phyloP scores from a whole-genome alignment of 2,329 filamentous ascomycete genomes.

The Exophiala alcalophila region DNA sequence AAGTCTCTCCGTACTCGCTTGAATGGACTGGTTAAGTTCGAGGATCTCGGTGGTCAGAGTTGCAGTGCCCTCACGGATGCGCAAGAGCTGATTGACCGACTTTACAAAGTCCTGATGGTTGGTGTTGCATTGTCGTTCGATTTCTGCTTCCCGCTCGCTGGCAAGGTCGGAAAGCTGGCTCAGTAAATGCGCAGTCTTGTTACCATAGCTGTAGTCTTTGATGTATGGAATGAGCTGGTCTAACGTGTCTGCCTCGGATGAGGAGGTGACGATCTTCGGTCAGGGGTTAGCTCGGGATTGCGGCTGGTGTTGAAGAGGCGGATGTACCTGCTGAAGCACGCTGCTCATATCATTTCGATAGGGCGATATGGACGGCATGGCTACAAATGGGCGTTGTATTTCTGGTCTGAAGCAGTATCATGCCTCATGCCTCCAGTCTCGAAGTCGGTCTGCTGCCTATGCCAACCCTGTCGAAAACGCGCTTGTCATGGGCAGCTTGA shows the following conservation, averaged over 20 bases:
- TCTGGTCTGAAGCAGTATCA: no score
- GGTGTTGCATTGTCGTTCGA: slow-evolving; percentile 88
- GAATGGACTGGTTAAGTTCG: slow-evolving; percentile 88
- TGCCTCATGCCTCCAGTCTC: no score
- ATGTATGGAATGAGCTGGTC: slow-evolving; percentile 93
- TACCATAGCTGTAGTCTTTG: slow-evolving; percentile 78
- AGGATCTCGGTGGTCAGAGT: slow-evolving; percentile 86
- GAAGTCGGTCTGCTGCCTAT: no score
- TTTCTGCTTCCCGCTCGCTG: slow-evolving; percentile 81
- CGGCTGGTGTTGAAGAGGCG: neutral
- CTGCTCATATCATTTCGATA: slow-evolving; percentile 39
- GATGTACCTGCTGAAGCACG: slow-evolving; percentile 41
- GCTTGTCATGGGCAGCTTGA: neutral
- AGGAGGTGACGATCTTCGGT: slow-evolving; percentile 80
- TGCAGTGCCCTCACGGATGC: slow-evolving; percentile 86
- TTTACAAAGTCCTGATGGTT: slow-evolving; percentile 96
- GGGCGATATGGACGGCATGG: slow-evolving; percentile 38
- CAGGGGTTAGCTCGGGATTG: slow-evolving; percentile 10
- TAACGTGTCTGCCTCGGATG: slow-evolving; percentile 88
- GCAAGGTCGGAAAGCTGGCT: slow-evolving; percentile 79
- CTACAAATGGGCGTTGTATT: no score
- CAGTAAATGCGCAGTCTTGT: slow-evolving; percentile 69
- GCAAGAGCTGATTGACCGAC: slow-evolving; percentile 90
- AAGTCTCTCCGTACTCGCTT: slow-evolving; percentile 88
- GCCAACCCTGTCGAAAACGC: no score